Conservation (phyloP, 2,329 filamentous ascomycete species). For the Penicillium aurantiogriseum region DNA sequence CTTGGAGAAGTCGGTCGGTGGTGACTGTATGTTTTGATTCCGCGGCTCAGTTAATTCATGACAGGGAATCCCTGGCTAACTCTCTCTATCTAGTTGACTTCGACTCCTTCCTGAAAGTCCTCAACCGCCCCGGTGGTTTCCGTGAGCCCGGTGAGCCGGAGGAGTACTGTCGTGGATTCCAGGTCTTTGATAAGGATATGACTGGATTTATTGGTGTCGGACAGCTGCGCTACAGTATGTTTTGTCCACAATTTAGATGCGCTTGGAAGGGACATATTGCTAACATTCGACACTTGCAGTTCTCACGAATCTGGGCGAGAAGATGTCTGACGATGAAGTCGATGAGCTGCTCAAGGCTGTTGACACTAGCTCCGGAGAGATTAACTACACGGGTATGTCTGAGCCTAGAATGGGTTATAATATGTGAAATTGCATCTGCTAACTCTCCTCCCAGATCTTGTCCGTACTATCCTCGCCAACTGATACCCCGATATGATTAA, state of each 20-base stretch:
- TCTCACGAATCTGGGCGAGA: constrained; percentile 95
- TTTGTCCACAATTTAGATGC: background rate
- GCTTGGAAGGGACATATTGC: background rate
- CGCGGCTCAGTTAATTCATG: no score
- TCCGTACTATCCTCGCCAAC: constrained; percentile 83
- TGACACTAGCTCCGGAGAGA: constrained; percentile 91
- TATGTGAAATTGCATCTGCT: background rate
- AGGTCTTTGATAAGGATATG: constrained; percentile 99
- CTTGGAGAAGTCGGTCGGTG: constrained; percentile 82
- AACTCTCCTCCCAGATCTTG: constrained; percentile 60
- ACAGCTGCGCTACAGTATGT: constrained; percentile 81
- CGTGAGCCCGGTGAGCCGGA: constrained; percentile 96
- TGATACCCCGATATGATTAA: constrained; percentile 45
- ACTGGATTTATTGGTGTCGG: constrained; percentile 97
- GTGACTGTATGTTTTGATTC: constrained; percentile 82
- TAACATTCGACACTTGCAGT: constrained; percentile 49
- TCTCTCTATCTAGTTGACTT: constrained; percentile 72
- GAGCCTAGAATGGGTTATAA: background rate
- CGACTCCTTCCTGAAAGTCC: constrained; percentile 91
- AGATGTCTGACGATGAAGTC: constrained; percentile 98
- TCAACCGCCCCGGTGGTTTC: constrained; percentile 97
- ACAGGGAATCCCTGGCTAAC: background rate
- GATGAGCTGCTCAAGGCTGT: constrained; percentile 98
- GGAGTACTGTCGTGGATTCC: constrained; percentile 97
- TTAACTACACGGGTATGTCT: constrained; percentile 87